These are phyloP conservation scores for Cyclotella kingstonii DNA, from an alignment of 108 stramenopile species.

Conservation along the genomic window DNA sequence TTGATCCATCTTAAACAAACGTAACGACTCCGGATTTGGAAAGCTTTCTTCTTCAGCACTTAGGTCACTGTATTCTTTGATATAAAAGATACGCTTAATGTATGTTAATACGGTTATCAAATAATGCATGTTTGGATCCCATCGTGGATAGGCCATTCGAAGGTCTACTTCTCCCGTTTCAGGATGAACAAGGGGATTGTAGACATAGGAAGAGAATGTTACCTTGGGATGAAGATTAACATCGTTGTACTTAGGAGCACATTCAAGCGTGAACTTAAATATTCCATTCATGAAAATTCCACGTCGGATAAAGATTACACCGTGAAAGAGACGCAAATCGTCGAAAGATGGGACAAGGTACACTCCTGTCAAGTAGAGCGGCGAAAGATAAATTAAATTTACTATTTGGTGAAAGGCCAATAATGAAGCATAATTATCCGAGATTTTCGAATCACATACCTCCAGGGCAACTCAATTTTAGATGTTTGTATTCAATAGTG, in stretches of 20 bases:
- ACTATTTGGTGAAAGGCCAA: neutral
- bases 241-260: slow-evolving; percentile 89
- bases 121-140: slow-evolving; percentile 89
- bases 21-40: slow-evolving; percentile 66
- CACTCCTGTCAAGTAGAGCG: slow-evolving; percentile 43
- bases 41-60: slow-evolving; percentile 33
- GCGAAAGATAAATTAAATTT: neutral
- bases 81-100: slow-evolving; percentile 96
- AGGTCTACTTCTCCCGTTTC: slow-evolving; percentile 85
- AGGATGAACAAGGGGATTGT: slow-evolving; percentile 88
- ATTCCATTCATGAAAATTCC: slow-evolving; percentile 90
- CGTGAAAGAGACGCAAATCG: slow-evolving; percentile 82
- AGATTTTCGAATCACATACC: slow-evolving; percentile 15
- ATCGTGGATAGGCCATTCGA: slow-evolving; percentile 67
- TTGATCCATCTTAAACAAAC: slow-evolving; percentile 52
- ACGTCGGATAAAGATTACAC: slow-evolving; percentile 92
- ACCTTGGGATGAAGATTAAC: slow-evolving; percentile 77
- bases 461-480: slow-evolving; percentile 88
- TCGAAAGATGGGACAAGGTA: slow-evolving; percentile 84
- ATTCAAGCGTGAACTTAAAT: slow-evolving; percentile 88
- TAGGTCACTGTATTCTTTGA: slow-evolving; percentile 72
- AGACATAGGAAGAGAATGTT: slow-evolving; percentile 77
- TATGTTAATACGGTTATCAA: slow-evolving; percentile 93
- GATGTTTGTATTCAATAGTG: slow-evolving; percentile 93
- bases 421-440: no score